A percentile compares a stretch with the other conserved stretches of the same genome.
Evolutionary conservation across 2,329 filamentous ascomycete genomes (phyloP).

Genomic region (Fusarium graminum): DNA sequence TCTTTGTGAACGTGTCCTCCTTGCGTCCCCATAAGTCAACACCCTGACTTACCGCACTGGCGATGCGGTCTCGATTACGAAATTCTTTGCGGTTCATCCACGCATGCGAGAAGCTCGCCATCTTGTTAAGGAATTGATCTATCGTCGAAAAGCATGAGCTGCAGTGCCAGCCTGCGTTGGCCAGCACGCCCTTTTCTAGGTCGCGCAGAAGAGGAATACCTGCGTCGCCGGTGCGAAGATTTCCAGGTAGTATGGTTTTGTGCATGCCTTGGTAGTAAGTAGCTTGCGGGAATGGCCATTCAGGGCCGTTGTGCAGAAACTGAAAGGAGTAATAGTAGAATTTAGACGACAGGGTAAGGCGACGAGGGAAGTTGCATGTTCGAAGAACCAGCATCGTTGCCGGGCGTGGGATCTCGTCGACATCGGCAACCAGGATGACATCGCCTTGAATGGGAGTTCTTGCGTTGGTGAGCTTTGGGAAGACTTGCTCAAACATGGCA

Average conservation of each 20-base stretch:
- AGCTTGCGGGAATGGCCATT: conserved; percentile 71
- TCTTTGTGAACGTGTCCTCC: conserved; percentile 60
- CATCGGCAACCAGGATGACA: conserved; percentile 70
- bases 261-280: conserved; percentile 61
- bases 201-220: conserved; percentile 55
- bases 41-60: conserved; percentile 64
- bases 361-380: conserved; percentile 65
- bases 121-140: conserved; percentile 66
- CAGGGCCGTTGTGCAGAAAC: conserved; percentile 57
- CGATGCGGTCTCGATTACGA: conserved; percentile 62
- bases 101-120: conserved; percentile 68
- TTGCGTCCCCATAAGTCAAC: conserved; percentile 67
- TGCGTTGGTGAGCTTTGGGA: conserved; percentile 61
- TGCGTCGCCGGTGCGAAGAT: conserved; percentile 64
- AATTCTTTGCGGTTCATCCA: conserved; percentile 65
- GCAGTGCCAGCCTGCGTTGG: conserved; percentile 72
- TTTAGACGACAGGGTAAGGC: conserved; percentile 63
- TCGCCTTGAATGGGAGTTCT: conserved; percentile 62
- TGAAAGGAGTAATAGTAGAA: conserved; percentile 72
- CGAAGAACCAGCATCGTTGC: conserved; percentile 62
- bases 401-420: conserved; percentile 71
- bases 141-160: conserved; percentile 71
- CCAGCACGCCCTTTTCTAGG: conserved; percentile 60
- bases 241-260: conserved; percentile 65
- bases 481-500: conserved; percentile 68